Base-by-base conservation (phyloP, 2,329 filamentous ascomycete genomes). In the Rhytidhysteron rufulum region DNA sequence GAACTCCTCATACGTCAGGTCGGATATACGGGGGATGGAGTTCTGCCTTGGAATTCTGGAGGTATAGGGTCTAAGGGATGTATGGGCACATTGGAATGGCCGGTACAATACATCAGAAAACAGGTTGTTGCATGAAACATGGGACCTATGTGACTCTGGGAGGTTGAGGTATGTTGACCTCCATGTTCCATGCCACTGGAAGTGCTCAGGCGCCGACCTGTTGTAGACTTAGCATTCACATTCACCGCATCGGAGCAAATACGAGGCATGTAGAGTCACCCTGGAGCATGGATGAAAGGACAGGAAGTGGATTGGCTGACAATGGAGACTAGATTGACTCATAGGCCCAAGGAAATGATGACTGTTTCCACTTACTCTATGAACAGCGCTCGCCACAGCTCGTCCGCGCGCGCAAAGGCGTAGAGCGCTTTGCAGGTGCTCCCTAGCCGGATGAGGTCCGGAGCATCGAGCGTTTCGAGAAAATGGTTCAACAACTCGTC, bases 41-140 rank as follows among this genome's bases (percentile, higher is more conserved):
- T 96, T 96, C 27, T 70, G 64, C 24, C 67, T 53, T 2, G 90
- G 89, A 27, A 96, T 95, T 37, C 78, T 79, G 18, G 73, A 72
- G 7, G 80, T 76, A 61, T 84, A 95, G 2, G 79, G 77, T 5
- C 70, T 63, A 30, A 95, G 68, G 2, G 77, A 67, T 20, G 89
- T 82, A 58, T 95, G 80, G 33, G 88, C 85, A 69, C 91, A 97
- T 51, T 87, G 84, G 63, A 94, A 97, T 0, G 91, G 91, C 8
- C 90, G 80, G 65, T 96, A 88, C 18, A 97, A 75, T 6, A 86
- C 82, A 65, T 98, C 91, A 11, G 91, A 96, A 65, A 87, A 97
- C 37, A 97, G 80, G 54, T 82, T 80, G 37, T 76, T 76, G 67
- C 90, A 95, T 51, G 85, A 77, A 25, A 95, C 70, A 10, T 67